These are phyloP conservation scores for Xerocomus nothofagi DNA, from an alignment of 1,284 basidiomycete genomes.

Conservation along the genomic window DNA sequence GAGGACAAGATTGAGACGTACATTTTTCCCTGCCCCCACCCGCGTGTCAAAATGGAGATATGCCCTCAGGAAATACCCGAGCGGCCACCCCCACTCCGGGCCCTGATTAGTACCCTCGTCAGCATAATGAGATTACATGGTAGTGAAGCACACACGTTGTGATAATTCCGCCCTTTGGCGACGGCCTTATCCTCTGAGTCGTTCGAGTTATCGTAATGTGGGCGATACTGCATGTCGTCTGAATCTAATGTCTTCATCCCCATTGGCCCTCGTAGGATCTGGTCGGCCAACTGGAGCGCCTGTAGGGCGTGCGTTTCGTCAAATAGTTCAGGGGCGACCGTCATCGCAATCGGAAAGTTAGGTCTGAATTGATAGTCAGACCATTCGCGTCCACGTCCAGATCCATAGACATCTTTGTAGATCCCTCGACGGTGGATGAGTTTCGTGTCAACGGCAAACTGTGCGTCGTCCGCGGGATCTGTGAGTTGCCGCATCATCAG, in stretches of 20 bases:
- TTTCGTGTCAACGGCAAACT: slow-evolving; percentile 70
- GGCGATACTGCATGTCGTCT: slow-evolving; percentile 81
- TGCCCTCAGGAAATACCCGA: slow-evolving; percentile 93
- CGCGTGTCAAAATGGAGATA: slow-evolving; percentile 82
- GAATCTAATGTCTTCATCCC: slow-evolving; percentile 96
- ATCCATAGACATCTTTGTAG: slow-evolving; percentile 97
- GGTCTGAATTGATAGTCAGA: slow-evolving; percentile 94
- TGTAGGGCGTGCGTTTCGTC: slow-evolving; percentile 75
- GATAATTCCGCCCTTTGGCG: slow-evolving; percentile 91
- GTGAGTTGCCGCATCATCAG: slow-evolving; percentile 11
- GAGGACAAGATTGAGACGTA: slow-evolving; percentile 39
- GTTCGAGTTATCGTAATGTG: slow-evolving; percentile 89
- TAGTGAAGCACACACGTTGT: slow-evolving; percentile 53
- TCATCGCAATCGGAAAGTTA: slow-evolving; percentile 96
- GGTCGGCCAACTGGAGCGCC: slow-evolving; percentile 76
- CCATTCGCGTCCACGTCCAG: slow-evolving; percentile 85
- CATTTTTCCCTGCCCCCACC: slow-evolving; percentile 62
- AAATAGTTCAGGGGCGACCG: slow-evolving; percentile 95
- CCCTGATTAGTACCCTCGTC: slow-evolving; percentile 46
- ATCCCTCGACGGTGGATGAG: slow-evolving; percentile 91
- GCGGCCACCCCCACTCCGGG: slow-evolving; percentile 92
- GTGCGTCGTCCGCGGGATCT: slow-evolving; percentile 73
- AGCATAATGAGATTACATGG: slow-evolving; percentile 6
- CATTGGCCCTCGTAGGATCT: slow-evolving; percentile 76
- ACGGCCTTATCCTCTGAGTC: slow-evolving; percentile 79